phyloP scores from a whole-genome alignment of 2,329 filamentous ascomycete species.

The Aspergillus sojae region DNA sequence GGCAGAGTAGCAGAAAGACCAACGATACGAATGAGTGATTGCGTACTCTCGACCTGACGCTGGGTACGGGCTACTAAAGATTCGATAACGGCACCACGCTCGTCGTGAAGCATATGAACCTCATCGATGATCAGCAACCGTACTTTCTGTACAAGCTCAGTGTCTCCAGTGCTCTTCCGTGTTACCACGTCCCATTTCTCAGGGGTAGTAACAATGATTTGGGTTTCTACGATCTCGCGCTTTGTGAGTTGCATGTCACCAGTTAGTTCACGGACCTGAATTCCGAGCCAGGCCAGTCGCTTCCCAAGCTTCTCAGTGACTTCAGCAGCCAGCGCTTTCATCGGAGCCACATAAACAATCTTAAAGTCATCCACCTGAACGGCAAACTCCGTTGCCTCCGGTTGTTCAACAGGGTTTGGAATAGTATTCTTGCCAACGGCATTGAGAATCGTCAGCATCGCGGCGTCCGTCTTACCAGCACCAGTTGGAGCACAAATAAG shows the following conservation, averaged over 20 bases:
- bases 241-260: slow-evolving; percentile 99
- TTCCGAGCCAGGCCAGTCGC: slow-evolving; percentile 87
- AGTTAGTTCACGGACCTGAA: slow-evolving; percentile 90
- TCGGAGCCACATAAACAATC: slow-evolving; percentile 96
- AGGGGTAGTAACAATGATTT: slow-evolving; percentile 97
- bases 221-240: slow-evolving; percentile 89
- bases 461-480: slow-evolving; percentile 97
- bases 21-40: slow-evolving; percentile 93
- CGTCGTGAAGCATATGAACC: slow-evolving; percentile 98
- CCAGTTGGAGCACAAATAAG: slow-evolving; percentile 96
- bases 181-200: slow-evolving; percentile 99
- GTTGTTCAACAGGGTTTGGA: slow-evolving; percentile 77
- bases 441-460: slow-evolving; percentile 94
- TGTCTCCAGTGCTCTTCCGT: slow-evolving; percentile 94
- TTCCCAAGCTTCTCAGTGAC: slow-evolving; percentile 93
- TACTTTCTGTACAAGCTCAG: slow-evolving; percentile 96
- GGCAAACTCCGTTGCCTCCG: slow-evolving; percentile 73
- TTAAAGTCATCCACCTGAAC: slow-evolving; percentile 91
- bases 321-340: slow-evolving; percentile 97
- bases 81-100: slow-evolving; percentile 92
- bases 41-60: slow-evolving; percentile 95
- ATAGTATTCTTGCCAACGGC: slow-evolving; percentile 81
- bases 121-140: slow-evolving; percentile 96
- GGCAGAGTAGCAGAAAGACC: slow-evolving; percentile 93
- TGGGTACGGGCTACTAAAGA: slow-evolving; percentile 94